These are phyloP conservation scores for Quercus lobata DNA, from an alignment of 331 rosid species.

Conservation along the genomic window DNA sequence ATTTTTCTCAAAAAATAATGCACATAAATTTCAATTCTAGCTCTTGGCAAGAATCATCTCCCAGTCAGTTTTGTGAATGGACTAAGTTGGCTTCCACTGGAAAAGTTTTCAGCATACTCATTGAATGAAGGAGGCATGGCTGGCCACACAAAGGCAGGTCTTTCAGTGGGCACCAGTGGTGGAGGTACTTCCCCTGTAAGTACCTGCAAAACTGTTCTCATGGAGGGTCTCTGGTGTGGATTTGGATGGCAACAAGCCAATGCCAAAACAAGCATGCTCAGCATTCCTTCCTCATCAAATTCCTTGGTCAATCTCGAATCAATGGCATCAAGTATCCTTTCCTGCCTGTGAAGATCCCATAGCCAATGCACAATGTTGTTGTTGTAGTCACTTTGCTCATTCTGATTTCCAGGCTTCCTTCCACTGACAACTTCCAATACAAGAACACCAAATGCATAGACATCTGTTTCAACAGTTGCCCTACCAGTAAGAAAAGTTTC, in stretches of 20 bases:
- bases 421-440: slow-evolving; percentile 64
- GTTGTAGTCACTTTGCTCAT: slow-evolving; percentile 34
- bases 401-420: slow-evolving; percentile 45
- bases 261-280: slow-evolving; percentile 44
- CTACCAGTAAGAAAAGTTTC: slow-evolving; percentile 59
- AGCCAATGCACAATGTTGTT: slow-evolving; percentile 59
- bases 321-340: slow-evolving; percentile 30
- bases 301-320: slow-evolving; percentile 37
- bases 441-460: slow-evolving; percentile 75
- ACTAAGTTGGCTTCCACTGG: slow-evolving; percentile 18
- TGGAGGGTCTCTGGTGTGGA: slow-evolving; percentile 57
- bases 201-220: slow-evolving; percentile 56
- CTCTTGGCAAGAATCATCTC: slow-evolving; percentile 20
- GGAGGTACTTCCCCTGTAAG: slow-evolving; percentile 51
- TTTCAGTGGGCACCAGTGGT: slow-evolving; percentile 40
- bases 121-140: slow-evolving; percentile 47
- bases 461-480: slow-evolving; percentile 68
- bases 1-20: background rate
- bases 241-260: slow-evolving; percentile 69
- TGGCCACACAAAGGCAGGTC: slow-evolving; percentile 80
- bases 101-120: slow-evolving; percentile 6
- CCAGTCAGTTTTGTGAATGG: slow-evolving; percentile 45
- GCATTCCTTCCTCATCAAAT: slow-evolving; percentile 18
- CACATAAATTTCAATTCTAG: background rate
- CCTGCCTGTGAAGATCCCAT: slow-evolving; percentile 56